Evolutionary conservation across 1,284 basidiomycete genomes (phyloP).

Genomic region (Neolentinus lepideus): DNA sequence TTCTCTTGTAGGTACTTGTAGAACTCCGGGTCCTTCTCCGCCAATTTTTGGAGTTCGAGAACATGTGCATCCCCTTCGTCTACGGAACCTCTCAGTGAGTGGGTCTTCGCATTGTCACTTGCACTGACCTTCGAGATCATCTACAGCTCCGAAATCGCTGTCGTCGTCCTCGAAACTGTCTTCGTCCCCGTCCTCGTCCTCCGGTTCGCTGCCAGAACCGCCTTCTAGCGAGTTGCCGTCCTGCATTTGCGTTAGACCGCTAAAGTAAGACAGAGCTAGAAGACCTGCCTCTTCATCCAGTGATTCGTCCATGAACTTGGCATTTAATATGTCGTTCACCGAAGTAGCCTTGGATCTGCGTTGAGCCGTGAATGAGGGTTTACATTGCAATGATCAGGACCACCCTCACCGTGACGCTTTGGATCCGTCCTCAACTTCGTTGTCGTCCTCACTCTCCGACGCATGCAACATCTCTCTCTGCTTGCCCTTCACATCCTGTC

Average conservation of each 20-base stretch:
- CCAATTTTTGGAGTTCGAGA: conserved; percentile 82
- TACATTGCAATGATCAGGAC: neutral
- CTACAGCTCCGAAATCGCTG: conserved; percentile 69
- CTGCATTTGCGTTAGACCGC: neutral
- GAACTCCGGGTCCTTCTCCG: conserved; percentile 96
- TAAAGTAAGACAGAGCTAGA: conserved; percentile 13
- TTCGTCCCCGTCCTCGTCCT: conserved; percentile 24
- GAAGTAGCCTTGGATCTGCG: conserved; percentile 51
- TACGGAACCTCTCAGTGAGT: conserved; percentile 13
- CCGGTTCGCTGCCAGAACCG: conserved; percentile 14
- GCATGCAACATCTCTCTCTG: conserved; percentile 6
- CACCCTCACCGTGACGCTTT: conserved; percentile 19
- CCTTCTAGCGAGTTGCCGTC: conserved; percentile 6
- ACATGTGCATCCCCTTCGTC: conserved; percentile 72
- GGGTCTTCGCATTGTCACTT: neutral
- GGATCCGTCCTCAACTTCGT: conserved; percentile 28
- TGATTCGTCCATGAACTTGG: conserved; percentile 63
- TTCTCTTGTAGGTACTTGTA: conserved; percentile 98
- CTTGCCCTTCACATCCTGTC: conserved; percentile 26
- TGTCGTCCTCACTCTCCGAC: conserved; percentile 29
- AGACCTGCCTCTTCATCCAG: conserved; percentile 37
- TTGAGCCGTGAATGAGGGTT: conserved; percentile 1
- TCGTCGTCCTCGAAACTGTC: conserved; percentile 53
- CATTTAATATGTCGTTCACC: conserved; percentile 78
- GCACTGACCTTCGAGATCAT: conserved; percentile 60